A percentile compares a stretch with the other conserved stretches of the same genome.
phyloP scores from a whole-genome alignment of 2,329 filamentous ascomycete species.

The Clonostachys byssicola region DNA sequence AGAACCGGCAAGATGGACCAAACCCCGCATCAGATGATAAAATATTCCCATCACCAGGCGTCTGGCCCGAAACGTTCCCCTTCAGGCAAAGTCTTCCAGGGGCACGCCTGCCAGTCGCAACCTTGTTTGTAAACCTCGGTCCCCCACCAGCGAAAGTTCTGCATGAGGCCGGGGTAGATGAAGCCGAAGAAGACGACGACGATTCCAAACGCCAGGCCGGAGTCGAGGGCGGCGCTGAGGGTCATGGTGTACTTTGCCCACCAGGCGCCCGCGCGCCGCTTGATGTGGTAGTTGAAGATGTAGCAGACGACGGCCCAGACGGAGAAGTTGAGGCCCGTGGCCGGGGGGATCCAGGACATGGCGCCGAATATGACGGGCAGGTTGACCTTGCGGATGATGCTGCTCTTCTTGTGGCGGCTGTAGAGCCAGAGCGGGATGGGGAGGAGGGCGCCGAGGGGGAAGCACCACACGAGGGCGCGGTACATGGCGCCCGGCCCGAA shows the following conservation, averaged over 20 bases:
- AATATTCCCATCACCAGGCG: conserved; percentile 37
- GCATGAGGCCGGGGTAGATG: conserved; percentile 74
- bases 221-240: conserved; percentile 77
- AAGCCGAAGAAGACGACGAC: conserved; percentile 84
- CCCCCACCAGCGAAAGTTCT: conserved; percentile 80
- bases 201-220: conserved; percentile 76
- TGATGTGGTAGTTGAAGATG: conserved; percentile 75
- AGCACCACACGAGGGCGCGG: conserved; percentile 74
- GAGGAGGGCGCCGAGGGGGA: conserved; percentile 70
- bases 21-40: neutral
- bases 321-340: conserved; percentile 81
- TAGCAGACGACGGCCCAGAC: conserved; percentile 85
- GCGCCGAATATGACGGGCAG: conserved; percentile 80
- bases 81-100: conserved; percentile 60
- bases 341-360: conserved; percentile 82
- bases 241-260: conserved; percentile 94
- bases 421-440: conserved; percentile 74
- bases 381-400: conserved; percentile 71
- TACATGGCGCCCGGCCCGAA: conserved; percentile 76
- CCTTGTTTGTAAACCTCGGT: conserved; percentile 81
- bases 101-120: conserved; percentile 80
- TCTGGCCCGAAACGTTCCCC: conserved; percentile 65
- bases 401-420: conserved; percentile 52
- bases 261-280: conserved; percentile 67
- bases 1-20: too few relatives aligned